Percentiles rank a stretch among this genome's conserved stretches.
phyloP scores from a whole-genome alignment of 2,329 filamentous ascomycete species.

The Stagonosporopsis cucurbitacearum region DNA sequence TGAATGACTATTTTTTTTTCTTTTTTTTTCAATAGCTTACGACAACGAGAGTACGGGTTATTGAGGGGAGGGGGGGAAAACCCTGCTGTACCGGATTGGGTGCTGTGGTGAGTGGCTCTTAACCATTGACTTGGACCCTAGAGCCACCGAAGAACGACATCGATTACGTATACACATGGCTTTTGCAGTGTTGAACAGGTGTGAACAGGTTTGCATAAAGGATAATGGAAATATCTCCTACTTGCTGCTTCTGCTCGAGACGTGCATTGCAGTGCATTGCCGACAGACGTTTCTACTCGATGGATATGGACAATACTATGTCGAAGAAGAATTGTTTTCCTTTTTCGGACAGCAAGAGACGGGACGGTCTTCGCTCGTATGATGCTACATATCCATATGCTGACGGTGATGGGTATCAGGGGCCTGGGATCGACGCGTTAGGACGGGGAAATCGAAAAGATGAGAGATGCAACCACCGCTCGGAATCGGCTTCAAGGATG shows the following conservation, averaged over 20 bases:
- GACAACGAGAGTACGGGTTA: background rate
- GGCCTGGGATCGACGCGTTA: background rate
- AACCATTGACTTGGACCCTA: background rate
- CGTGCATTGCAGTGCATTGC: background rate
- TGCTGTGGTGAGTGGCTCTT: background rate
- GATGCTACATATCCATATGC: background rate
- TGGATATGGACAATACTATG: background rate
- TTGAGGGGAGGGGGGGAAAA: conserved; percentile 4
- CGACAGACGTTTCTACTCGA: too few relatives aligned
- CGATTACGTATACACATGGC: background rate
- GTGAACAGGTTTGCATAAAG: too few relatives aligned
- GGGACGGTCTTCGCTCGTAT: background rate
- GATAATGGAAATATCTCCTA: too few relatives aligned
- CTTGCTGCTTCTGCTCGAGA: background rate
- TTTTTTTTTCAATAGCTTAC: background rate
- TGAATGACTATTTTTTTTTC: too few relatives aligned
- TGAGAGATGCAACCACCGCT: background rate
- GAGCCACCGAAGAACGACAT: background rate
- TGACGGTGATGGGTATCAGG: background rate
- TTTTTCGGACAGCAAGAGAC: background rate
- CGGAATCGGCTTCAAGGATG: background rate
- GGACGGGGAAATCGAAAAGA: background rate
- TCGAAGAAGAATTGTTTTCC: background rate
- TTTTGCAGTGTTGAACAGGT: background rate
- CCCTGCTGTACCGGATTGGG: background rate